Percentiles rank a stretch among this genome's conserved stretches.
These are phyloP conservation scores for Ustulina deusta DNA, from an alignment of 2,329 filamentous ascomycete genomes.

Conservation along the genomic window DNA sequence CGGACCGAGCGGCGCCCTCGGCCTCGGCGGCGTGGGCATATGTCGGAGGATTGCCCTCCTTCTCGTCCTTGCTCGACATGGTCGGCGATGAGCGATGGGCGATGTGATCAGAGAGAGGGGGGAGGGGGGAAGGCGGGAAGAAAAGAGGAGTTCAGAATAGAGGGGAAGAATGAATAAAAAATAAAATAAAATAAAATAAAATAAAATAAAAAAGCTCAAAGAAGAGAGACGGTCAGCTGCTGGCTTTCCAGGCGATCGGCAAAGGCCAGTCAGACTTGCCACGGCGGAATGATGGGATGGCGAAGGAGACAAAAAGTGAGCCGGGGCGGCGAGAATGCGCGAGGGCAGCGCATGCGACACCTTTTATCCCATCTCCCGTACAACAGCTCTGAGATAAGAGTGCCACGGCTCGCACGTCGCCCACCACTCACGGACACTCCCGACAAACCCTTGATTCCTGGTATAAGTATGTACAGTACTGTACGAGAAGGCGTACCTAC, in stretches of 20 bases:
- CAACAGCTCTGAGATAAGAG: no score
- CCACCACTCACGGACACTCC: constrained; percentile 16
- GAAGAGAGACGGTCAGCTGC: constrained; percentile 12
- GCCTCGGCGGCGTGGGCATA: constrained; percentile 36
- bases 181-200: not conserved
- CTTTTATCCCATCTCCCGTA: constrained; percentile 31
- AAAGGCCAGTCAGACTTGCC: constrained; percentile 21
- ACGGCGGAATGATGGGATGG: constrained; percentile 10
- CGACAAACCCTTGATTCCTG: constrained; percentile 7
- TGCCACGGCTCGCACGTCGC: not conserved
- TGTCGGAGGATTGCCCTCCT: constrained; percentile 46
- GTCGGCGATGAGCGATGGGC: constrained; percentile 16
- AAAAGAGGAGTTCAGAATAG: not conserved
- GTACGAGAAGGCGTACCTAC: no score
- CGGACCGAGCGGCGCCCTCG: constrained; percentile 42
- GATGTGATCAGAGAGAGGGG: no score
- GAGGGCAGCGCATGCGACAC: constrained; percentile 35
- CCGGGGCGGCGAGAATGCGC: constrained; percentile 14
- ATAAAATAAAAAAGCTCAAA: not conserved
- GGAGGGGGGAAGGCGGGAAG: not conserved
- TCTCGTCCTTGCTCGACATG: constrained; percentile 49
- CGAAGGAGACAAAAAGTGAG: constrained; percentile 26
- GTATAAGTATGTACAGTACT: constrained; percentile 33
- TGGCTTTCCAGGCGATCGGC: constrained; percentile 19
- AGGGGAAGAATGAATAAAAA: not conserved